These are phyloP conservation scores for Wallacemonas sp. DNA, from an alignment of 208 protist species.

Conservation along the genomic window DNA sequence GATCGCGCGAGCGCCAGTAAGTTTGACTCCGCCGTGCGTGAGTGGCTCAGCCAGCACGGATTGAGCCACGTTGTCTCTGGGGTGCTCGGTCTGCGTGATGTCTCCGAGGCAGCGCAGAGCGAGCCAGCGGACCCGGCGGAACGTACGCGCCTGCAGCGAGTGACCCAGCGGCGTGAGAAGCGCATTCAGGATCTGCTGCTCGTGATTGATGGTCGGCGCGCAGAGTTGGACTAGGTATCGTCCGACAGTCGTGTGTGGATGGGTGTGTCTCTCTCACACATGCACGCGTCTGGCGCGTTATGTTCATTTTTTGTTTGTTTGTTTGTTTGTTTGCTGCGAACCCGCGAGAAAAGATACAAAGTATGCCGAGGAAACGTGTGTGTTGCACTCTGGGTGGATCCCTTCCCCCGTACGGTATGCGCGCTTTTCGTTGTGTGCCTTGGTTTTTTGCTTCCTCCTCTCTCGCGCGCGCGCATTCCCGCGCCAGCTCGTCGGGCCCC, in stretches of 20 bases:
- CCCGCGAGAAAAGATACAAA: too few relatives aligned
- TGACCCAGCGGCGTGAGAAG: constrained; percentile 36
- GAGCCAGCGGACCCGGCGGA: not conserved
- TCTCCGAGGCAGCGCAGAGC: constrained; percentile 12
- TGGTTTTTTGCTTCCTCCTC: constrained; percentile 7
- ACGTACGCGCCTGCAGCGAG: constrained; percentile 24
- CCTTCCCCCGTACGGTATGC: not conserved
- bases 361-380: too few relatives aligned
- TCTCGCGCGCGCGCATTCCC: not conserved
- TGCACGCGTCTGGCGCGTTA: too few relatives aligned
- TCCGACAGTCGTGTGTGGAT: not conserved
- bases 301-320: not conserved
- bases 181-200: constrained; percentile 43
- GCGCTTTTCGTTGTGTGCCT: constrained; percentile 11
- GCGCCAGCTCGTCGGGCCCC: too few relatives aligned
- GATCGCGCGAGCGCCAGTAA: constrained; percentile 84
- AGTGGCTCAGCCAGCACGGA: constrained; percentile 82
- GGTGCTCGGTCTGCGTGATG: constrained; percentile 60
- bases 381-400: not conserved
- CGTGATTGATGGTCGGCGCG: constrained; percentile 54
- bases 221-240: constrained; percentile 19
- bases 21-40: constrained; percentile 79
- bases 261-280: too few relatives aligned
- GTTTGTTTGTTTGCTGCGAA: too few relatives aligned
- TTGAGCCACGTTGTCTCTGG: constrained; percentile 69